These are phyloP conservation scores for Vitis rotundifolia DNA, from an alignment of 164 flowering plant genomes.

Conservation along the genomic window DNA sequence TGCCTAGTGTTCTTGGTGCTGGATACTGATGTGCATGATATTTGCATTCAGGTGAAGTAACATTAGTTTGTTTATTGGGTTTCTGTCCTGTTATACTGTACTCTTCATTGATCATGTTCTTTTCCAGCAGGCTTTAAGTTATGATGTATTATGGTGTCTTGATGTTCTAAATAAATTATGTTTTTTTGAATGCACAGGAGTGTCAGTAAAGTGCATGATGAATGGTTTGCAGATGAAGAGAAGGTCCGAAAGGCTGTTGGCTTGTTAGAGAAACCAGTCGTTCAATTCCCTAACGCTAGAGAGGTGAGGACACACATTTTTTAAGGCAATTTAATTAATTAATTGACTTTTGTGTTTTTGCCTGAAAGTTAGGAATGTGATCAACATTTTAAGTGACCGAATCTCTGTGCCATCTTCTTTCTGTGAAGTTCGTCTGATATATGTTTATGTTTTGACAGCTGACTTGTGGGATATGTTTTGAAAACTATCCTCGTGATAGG, in stretches of 20 bases:
- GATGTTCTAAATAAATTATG: background rate
- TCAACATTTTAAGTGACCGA: background rate
- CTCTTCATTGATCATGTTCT: background rate
- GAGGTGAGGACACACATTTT: constrained; percentile 27
- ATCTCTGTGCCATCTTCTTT: background rate
- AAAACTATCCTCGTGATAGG: constrained; percentile 54
- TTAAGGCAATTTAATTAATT: background rate
- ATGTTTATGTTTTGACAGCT: constrained; percentile 39
- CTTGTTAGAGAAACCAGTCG: constrained; percentile 38
- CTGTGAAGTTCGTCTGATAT: constrained; percentile 1
- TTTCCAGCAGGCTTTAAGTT: background rate
- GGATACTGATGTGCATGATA: background rate
- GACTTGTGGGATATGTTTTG: constrained; percentile 96
- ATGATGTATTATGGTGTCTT: background rate
- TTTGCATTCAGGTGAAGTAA: background rate
- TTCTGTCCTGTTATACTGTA: background rate
- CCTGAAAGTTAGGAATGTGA: background rate
- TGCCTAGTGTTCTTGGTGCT: background rate
- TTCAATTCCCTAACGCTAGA: constrained; percentile 19
- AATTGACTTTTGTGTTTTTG: background rate
- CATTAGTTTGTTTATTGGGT: background rate
- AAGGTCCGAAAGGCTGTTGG: constrained; percentile 57
- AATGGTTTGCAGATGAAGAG: constrained; percentile 76
- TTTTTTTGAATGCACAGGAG: constrained; percentile 39
- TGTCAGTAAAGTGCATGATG: constrained; percentile 64